A percentile compares a stretch with the other conserved stretches of the same genome.
Evolutionary conservation across 2,329 filamentous ascomycete species (phyloP).

Genomic region (Blastomyces percursus): DNA sequence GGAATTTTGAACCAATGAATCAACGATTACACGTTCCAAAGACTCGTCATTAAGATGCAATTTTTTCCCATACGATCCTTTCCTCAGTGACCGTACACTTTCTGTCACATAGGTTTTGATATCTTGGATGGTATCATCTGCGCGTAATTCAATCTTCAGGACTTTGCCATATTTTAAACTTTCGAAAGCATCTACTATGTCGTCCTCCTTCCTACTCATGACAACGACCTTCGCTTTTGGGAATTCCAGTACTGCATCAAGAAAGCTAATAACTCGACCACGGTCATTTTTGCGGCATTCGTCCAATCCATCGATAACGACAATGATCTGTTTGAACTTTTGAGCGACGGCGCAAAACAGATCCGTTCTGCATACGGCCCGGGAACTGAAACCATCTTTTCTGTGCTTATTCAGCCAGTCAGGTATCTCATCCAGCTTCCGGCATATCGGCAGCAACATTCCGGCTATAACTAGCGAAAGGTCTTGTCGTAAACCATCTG

Average conservation of each 20-base stretch:
- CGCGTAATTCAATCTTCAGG: neutral
- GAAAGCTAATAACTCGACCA: neutral
- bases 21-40: neutral
- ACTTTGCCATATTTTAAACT: neutral
- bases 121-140: neutral
- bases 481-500: neutral
- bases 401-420: neutral
- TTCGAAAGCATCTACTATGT: neutral
- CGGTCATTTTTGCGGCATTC: constrained; percentile 2
- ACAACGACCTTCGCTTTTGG: neutral
- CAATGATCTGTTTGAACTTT: neutral
- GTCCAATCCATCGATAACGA: constrained; percentile 4
- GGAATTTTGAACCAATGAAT: neutral
- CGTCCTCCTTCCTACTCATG: neutral
- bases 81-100: neutral
- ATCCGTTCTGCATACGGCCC: neutral
- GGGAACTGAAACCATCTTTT: neutral
- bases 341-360: neutral
- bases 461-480: constrained; percentile 1
- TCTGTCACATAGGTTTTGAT: constrained; percentile 3
- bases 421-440: neutral
- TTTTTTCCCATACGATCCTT: neutral
- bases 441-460: neutral
- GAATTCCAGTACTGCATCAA: neutral
- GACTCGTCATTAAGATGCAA: neutral